phyloP scores from a whole-genome alignment of 352 stramenopile genomes.

The Globisporangium mamillatum region DNA sequence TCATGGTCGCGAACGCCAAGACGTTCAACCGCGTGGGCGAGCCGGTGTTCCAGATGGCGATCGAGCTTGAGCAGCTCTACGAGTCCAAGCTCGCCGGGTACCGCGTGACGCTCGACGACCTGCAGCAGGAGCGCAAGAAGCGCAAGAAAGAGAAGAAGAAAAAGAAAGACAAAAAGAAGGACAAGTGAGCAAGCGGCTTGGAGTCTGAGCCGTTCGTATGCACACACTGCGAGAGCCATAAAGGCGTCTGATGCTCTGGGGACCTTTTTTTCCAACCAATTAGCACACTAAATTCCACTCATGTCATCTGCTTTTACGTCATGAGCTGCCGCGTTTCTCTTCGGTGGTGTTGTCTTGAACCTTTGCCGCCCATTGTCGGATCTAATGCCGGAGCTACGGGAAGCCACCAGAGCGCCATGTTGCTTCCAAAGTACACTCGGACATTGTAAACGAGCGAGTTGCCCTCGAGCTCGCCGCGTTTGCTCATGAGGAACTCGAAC shows the following conservation, averaged over 20 bases:
- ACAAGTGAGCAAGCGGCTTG: slow-evolving; percentile 42
- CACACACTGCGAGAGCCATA: neutral
- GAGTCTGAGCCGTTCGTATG: neutral
- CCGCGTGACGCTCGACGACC: slow-evolving; percentile 68
- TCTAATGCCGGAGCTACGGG: slow-evolving; percentile 46
- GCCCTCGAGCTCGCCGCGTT: slow-evolving; percentile 45
- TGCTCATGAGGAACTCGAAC: slow-evolving; percentile 64
- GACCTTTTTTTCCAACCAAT: neutral
- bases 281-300: neutral
- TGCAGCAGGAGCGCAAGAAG: slow-evolving; percentile 82
- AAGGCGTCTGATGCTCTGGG: neutral
- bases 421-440: slow-evolving; percentile 64
- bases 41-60: slow-evolving; percentile 81
- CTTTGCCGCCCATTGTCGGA: slow-evolving; percentile 22
- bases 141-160: slow-evolving; percentile 90
- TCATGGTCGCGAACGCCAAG: slow-evolving; percentile 81
- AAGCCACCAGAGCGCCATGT: slow-evolving; percentile 54
- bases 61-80: slow-evolving; percentile 78
- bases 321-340: slow-evolving; percentile 44
- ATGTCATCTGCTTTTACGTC: slow-evolving; percentile 13
- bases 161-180: slow-evolving; percentile 88
- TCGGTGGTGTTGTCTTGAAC: slow-evolving; percentile 5
- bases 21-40: slow-evolving; percentile 83
- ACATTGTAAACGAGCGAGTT: slow-evolving; percentile 47
- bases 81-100: slow-evolving; percentile 64